phyloP scores from a whole-genome alignment of 192 early-diverging fungal genomes.

The Coemansia sp. region DNA sequence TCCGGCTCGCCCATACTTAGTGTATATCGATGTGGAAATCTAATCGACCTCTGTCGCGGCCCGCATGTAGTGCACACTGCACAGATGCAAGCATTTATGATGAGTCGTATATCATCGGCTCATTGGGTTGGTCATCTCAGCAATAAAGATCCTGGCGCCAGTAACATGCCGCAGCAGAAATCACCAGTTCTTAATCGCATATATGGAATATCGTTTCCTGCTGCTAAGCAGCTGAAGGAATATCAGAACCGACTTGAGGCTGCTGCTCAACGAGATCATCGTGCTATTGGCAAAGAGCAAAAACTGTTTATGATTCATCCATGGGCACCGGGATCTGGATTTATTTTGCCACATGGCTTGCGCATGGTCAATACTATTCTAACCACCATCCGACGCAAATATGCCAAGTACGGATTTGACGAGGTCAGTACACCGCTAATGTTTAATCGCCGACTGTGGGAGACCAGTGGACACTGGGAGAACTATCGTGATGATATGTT shows the following conservation, averaged over 20 bases:
- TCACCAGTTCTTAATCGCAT: conserved; percentile 65
- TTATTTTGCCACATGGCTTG: conserved; percentile 75
- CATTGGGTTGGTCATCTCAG: conserved; percentile 57
- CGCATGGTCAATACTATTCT: conserved; percentile 78
- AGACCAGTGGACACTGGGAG: conserved; percentile 92
- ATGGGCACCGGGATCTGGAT: conserved; percentile 69
- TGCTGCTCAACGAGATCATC: conserved; percentile 63
- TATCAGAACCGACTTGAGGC: conserved; percentile 57
- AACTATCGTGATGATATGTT: conserved; percentile 97
- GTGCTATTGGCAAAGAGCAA: conserved; percentile 66
- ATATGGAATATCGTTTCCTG: conserved; percentile 71
- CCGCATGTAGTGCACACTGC: conserved; percentile 74
- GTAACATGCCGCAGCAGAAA: conserved; percentile 23
- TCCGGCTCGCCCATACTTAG: conserved; percentile 49
- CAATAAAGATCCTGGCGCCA: neutral
- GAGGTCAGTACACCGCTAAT: conserved; percentile 92
- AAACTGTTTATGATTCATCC: conserved; percentile 70
- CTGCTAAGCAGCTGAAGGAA: conserved; percentile 51
- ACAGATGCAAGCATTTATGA: conserved; percentile 57
- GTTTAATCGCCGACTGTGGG: conserved; percentile 92
- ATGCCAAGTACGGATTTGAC: conserved; percentile 72
- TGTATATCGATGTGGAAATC: conserved; percentile 66
- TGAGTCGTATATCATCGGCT: conserved; percentile 60
- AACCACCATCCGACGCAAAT: conserved; percentile 73
- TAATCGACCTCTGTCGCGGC: conserved; percentile 77